Conservation (phyloP, 2,329 filamentous ascomycete species). For the Sarocladium kiliense region DNA sequence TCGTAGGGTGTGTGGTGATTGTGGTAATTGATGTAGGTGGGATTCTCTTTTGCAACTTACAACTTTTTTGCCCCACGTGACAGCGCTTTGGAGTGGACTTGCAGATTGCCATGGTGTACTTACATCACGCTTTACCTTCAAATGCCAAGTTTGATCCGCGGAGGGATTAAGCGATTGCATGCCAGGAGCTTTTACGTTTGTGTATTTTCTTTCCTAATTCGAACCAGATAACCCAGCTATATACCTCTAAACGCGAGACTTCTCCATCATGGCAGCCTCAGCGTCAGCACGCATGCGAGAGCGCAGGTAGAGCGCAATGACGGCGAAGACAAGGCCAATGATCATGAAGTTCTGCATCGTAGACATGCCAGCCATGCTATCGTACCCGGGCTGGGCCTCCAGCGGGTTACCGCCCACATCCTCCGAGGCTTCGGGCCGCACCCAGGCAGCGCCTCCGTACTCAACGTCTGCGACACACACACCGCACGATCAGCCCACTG, state of each 20-base stretch:
- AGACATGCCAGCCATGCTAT: constrained; percentile 30
- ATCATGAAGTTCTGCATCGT: constrained; percentile 45
- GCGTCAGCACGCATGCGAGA: not conserved
- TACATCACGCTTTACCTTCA: too few species aligned
- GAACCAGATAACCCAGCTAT: not conserved
- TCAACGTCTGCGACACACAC: constrained; percentile 5
- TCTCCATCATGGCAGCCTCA: constrained; percentile 25
- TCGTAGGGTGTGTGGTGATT: not conserved
- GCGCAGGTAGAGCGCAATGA: constrained; percentile 26
- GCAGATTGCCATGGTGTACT: not conserved
- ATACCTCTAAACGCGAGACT: constrained; percentile 34
- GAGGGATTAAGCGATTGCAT: too few species aligned
- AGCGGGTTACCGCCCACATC: constrained; percentile 3
- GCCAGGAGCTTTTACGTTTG: not conserved
- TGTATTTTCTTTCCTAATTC: not conserved
- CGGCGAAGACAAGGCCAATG: constrained; percentile 42
- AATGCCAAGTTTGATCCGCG: too few species aligned
- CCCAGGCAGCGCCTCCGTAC: constrained; percentile 4
- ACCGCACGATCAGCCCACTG: constrained; percentile 9
- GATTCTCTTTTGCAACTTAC: constrained; percentile 18
- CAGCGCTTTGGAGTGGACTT: constrained; percentile 12
- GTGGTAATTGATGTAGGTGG: not conserved
- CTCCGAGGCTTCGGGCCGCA: not conserved
- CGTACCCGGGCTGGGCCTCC: not conserved
- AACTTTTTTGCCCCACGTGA: constrained; percentile 30